A percentile compares a stretch with the other conserved stretches of the same genome.
Conservation (phyloP, 441 rosid species). For the Populus hybrid region DNA sequence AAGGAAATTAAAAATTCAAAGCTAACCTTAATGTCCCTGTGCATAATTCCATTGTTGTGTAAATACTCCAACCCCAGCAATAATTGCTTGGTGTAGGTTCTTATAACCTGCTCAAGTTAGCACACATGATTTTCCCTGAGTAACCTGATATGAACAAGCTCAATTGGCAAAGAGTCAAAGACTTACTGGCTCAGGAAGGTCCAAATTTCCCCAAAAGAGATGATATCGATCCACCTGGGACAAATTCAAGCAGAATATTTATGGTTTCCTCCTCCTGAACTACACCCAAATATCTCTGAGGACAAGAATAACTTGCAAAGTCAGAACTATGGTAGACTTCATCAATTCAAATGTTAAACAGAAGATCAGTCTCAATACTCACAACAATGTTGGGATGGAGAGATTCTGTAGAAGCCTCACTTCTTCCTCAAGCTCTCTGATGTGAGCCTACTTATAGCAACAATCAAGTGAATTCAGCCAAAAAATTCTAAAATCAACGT, state of each 20-base stretch:
- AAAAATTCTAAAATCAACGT: not conserved
- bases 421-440: constrained; percentile 72
- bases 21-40: not conserved
- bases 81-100: constrained; percentile 69
- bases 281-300: constrained; percentile 89
- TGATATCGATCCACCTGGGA: constrained; percentile 95
- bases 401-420: constrained; percentile 92
- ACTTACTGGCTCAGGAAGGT: constrained; percentile 89
- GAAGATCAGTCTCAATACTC: constrained; percentile 32
- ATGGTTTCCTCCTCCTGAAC: constrained; percentile 81
- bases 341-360: constrained; percentile 1
- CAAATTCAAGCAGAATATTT: constrained; percentile 88
- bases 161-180: constrained; percentile 18
- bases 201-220: constrained; percentile 95
- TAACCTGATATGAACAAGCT: not conserved
- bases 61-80: constrained; percentile 85
- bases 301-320: constrained; percentile 2
- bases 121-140: constrained; percentile 21
- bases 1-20: constrained; percentile 2
- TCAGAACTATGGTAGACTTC: constrained; percentile 7
- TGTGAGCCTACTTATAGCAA: constrained; percentile 19
- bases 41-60: constrained; percentile 31
- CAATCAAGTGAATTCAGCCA: constrained; percentile 3
- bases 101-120: constrained; percentile 57
- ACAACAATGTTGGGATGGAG: constrained; percentile 93